Percentiles rank a stretch among this genome's conserved stretches.
These are phyloP conservation scores for Paramecium sonneborni DNA, from an alignment of 73 alveolate species.

Conservation along the genomic window DNA sequence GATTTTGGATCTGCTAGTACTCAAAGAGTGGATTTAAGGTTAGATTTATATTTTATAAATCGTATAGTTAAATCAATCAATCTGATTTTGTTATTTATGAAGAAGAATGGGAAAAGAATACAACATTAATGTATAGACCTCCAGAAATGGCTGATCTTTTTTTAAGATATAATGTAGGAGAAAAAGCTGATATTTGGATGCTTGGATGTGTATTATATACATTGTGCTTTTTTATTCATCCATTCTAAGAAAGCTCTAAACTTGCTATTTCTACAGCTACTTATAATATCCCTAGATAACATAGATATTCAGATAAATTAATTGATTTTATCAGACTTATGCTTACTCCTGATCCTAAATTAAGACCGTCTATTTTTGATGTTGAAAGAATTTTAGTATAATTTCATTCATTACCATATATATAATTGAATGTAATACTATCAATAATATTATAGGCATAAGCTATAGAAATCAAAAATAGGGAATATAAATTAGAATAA, in stretches of 20 bases:
- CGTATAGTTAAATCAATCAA: not conserved
- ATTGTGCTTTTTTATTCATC: conserved; percentile 89
- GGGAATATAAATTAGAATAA: conserved; percentile 30
- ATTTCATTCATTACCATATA: conserved; percentile 70
- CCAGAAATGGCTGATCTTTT: conserved; percentile 97
- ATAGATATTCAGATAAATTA: conserved; percentile 80
- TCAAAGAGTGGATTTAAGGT: conserved; percentile 69
- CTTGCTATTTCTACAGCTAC: conserved; percentile 91
- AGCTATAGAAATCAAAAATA: conserved; percentile 52
- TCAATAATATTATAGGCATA: not conserved
- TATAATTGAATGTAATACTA: conserved; percentile 54
- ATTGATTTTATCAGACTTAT: conserved; percentile 87
- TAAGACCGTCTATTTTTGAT: conserved; percentile 85
- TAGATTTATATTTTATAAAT: not conserved
- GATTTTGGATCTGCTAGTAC: conserved; percentile 95
- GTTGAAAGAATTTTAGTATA: conserved; percentile 69
- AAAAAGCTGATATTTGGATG: conserved; percentile 96
- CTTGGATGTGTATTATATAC: conserved; percentile 90
- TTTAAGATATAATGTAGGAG: conserved; percentile 74
- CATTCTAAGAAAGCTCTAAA: conserved; percentile 93
- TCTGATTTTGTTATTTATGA: conserved; percentile 78
- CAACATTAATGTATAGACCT: conserved; percentile 97
- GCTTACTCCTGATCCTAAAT: conserved; percentile 92
- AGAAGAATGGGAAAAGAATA: conserved; percentile 89
- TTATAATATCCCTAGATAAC: conserved; percentile 79